Base-by-base conservation (phyloP, 805 yeast genomes). In the Priceomyces carsonii region DNA sequence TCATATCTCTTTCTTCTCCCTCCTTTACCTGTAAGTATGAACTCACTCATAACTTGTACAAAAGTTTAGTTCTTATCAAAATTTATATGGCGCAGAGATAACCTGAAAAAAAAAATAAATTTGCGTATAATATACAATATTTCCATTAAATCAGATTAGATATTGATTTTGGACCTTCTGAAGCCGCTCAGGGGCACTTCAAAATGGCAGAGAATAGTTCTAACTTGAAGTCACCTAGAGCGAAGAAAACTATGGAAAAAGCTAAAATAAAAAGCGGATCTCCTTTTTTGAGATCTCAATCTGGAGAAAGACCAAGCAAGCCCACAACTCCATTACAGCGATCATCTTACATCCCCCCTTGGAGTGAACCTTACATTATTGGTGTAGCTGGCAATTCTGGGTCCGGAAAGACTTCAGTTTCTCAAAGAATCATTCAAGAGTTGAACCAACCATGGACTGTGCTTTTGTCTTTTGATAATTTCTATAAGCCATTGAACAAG, bases 361-460 rank as follows among this genome's bases (percentile, higher is more conserved):
- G 55, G 77, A 61, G 54, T 40, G 68, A 45, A 61, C 68, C 66
- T 9, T 69, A 64, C 18, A 73, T 61, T 6, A 77, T 69, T 25
- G 82, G 83, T 0, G 57, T 53, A 6, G 68, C 64, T 3, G 81
- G 80, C 3, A 61, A 67, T 33, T 63, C 69, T 10, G 74, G 98
- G 2, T 86, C 96, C 0, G 99, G 99, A 1, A 91, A 91, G 55
- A 91, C 98, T 0, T 83, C 95, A 22, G 87, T 93, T 13, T 93
- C 97, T 0, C 80, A 88, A 24, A 75, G 77, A 44, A 82, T 93
- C 48, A 85, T 90, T 34, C 77, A 82, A 36, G 80, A 81, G 42
- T 62, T 77, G 40, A 82, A 87, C 61, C 87, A 87, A 36, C 98
- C 98, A 1, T 90, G 98, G 96, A 87, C 97, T 0, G 91, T 93